Conservation (phyloP, 2,329 filamentous ascomycete genomes). For the Aspergillus jensenii region DNA sequence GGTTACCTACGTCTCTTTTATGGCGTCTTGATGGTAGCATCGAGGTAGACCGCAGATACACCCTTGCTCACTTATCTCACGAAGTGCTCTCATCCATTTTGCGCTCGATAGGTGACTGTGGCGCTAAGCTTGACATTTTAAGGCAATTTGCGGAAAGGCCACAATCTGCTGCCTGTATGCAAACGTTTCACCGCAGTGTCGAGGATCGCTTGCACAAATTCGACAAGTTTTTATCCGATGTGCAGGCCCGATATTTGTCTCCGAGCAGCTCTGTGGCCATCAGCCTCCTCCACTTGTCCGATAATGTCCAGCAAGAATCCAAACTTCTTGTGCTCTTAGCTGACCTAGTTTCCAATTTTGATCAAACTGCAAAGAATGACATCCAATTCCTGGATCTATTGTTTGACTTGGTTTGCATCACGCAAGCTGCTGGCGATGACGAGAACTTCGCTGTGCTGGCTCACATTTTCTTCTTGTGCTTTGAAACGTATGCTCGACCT, state of each 20-base stretch:
- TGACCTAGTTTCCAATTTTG: slow-evolving; percentile 59
- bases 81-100: slow-evolving; percentile 33
- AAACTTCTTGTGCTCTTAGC: slow-evolving; percentile 61
- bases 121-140: slow-evolving; percentile 48
- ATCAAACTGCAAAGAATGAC: slow-evolving; percentile 48
- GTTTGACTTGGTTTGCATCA: slow-evolving; percentile 66
- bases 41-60: slow-evolving; percentile 40
- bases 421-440: slow-evolving; percentile 68
- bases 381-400: slow-evolving; percentile 79
- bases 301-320: slow-evolving; percentile 56
- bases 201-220: slow-evolving; percentile 58
- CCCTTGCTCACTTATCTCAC: slow-evolving; percentile 33
- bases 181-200: slow-evolving; percentile 69
- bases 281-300: slow-evolving; percentile 64
- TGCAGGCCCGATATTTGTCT: slow-evolving; percentile 63
- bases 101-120: slow-evolving; percentile 49
- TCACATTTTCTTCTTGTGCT: slow-evolving; percentile 74
- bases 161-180: slow-evolving; percentile 61
- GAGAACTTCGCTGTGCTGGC: slow-evolving; percentile 63
- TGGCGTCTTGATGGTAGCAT: slow-evolving; percentile 34
- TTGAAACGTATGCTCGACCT: slow-evolving; percentile 77
- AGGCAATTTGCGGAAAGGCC: slow-evolving; percentile 48
- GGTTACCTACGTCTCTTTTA: slow-evolving; percentile 74
- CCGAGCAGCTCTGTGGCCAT: slow-evolving; percentile 57
- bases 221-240: slow-evolving; percentile 56